Evolutionary conservation across 2,329 filamentous ascomycete species (phyloP), one percentile per base, ranked within the genome.

Genomic region (Phaeosphaeriaceae sp.): DNA sequence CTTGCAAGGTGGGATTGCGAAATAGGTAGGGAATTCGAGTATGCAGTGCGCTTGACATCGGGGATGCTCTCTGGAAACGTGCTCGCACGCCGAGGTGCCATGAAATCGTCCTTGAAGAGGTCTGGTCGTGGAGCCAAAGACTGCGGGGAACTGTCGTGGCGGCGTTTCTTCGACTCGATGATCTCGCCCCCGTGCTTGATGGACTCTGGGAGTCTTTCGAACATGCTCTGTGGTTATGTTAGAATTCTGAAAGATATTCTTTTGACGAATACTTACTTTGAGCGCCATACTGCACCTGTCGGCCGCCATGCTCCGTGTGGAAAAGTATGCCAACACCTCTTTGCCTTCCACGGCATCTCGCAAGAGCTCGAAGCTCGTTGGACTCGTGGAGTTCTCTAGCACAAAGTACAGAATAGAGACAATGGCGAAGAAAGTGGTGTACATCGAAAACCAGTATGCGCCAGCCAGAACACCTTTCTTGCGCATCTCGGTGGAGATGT

Each of bases 361-460:
- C 58, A 97, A 81, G 21, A 97, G 90, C 61, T 96, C 93, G 51
- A 89, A 85, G 6, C 89, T 89, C 1, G 89, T 90, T 3, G 85
- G 80, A 69, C 90, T 92, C 59, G 91, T 87, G 1, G 90, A 90
- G 63, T 94, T 94, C 73, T 94, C 91, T 15, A 92, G 81, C 0
- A 91, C 89, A 71, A 91, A 94, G 71, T 92, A 95, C 1, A 94
- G 83, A 47, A 95, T 81, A 0, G 91, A 91, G 31, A 95, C 81
- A 31, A 94, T 90, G 15, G 90, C 89, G 72, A 93, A 93, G 78
- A 92, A 93, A 17, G 91, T 90, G 2, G 91, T 92, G 72, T 92
- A 94, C 72, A 94, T 87, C 65, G 91, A 90, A 71, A 94, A 94
- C 91, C 91, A 95, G 76, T 92, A 93, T 0, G 91, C 90, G 0